Evolutionary conservation across 352 stramenopile genomes (phyloP), one percentile per base, ranked within the genome.

Genomic region (Globisporangium paddicum): DNA sequence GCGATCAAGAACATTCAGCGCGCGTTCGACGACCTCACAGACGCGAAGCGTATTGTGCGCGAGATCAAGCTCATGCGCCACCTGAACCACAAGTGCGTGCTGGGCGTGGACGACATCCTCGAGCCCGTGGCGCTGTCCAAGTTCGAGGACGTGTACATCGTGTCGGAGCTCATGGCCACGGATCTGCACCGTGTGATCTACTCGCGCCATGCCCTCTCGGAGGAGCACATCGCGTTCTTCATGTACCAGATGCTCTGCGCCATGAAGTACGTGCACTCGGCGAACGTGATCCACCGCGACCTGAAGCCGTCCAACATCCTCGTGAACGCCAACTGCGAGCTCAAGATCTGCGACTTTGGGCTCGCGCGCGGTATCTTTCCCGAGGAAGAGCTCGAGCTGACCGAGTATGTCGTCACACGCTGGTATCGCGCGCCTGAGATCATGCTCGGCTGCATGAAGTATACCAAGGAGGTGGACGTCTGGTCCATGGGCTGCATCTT

Each of bases 401-500:
- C 87, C 10, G 86, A 96, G 60, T 96, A 96, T 49, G 86, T 96
- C 14, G 87, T 96, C 8, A 96, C 87, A 49, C 73, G 87, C 37
- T 96, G 87, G 87, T 96, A 96, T 55, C 86, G 88, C 32, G 93
- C 93, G 11, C 93, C 93, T 0, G 93, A 98, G 70, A 95, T 98
- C 64, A 98, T 96, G 82, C 66, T 94, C 10, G 81, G 77, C 1
- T 92, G 82, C 63, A 92, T 91, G 79, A 91, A 94, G 68, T 95
- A 95, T 73, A 91, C 79, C 2, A 75, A 79, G 3, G 79, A 87
- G 37, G 80, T 93, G 53, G 96, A 99, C 64, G 84, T 98, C 0
- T 99, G 95, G 95, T 96, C 86, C 57, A 96, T 99, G 56, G 98
- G 97, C 21, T 99, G 98, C 67, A 99, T 99, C 60, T 99, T 99